phyloP scores from a whole-genome alignment of 306 rosid genomes.

The Glycine tomentella region DNA sequence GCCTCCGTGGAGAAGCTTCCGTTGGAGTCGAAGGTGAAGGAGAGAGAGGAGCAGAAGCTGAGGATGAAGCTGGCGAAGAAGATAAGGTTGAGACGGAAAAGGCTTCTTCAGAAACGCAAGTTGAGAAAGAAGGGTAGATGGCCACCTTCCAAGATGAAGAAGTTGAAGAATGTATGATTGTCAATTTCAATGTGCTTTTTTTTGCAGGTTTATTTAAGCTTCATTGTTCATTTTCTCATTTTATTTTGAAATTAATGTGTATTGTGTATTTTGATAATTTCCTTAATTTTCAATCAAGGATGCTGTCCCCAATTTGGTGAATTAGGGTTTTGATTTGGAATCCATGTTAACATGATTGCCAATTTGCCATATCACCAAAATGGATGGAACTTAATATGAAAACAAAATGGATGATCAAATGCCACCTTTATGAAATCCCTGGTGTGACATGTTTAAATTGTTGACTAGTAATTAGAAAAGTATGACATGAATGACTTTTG shows the following conservation, averaged over 20 bases:
- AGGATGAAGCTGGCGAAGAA: conserved; percentile 90
- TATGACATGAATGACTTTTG: no score
- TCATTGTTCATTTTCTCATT: conserved; percentile 25
- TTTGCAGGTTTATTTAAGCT: conserved; percentile 55
- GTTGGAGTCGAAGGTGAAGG: conserved; percentile 80
- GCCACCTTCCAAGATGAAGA: conserved; percentile 98
- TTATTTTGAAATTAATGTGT: conserved; percentile 9
- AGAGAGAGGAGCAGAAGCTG: conserved; percentile 70
- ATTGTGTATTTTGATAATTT: conserved; percentile 39
- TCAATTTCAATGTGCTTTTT: conserved; percentile 10
- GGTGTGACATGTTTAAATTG: no score
- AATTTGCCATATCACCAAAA: neutral
- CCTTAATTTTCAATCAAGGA: conserved; percentile 35
- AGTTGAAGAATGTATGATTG: conserved; percentile 78
- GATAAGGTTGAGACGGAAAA: conserved; percentile 78
- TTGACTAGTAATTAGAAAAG: no score
- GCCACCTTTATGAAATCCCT: no score
- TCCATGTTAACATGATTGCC: neutral
- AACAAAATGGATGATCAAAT: no score
- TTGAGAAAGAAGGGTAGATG: conserved; percentile 94
- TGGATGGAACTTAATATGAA: neutral
- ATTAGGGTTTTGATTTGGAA: conserved; percentile 28
- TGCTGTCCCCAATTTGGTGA: conserved; percentile 7
- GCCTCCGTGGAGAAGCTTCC: conserved; percentile 79
- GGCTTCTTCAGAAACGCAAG: conserved; percentile 77